These are phyloP conservation scores for Tremella fuciformis DNA, from an alignment of 768 basidiomycete genomes.

Conservation along the genomic window DNA sequence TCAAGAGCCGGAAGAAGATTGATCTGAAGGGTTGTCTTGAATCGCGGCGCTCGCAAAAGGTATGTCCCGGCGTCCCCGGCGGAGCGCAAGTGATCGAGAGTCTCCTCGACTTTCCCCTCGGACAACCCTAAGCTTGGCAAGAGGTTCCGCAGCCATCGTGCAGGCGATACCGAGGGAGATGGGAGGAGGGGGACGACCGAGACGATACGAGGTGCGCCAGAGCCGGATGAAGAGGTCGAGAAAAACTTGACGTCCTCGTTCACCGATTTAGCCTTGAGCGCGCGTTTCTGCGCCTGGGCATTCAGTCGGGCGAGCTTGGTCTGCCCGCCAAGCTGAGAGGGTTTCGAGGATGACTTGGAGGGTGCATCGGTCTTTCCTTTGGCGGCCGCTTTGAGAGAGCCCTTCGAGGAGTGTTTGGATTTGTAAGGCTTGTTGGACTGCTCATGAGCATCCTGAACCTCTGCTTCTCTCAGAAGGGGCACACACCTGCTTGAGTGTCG, in stretches of 20 bases:
- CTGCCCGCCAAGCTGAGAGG: background rate
- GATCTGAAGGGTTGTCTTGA: constrained; percentile 88
- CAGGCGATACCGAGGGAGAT: constrained; percentile 59
- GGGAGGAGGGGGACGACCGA: constrained; percentile 78
- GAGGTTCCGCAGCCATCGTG: constrained; percentile 60
- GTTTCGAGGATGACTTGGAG: background rate
- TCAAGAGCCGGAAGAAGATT: constrained; percentile 68
- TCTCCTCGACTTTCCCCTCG: constrained; percentile 46
- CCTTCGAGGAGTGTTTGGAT: constrained; percentile 83
- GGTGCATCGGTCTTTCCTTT: constrained; percentile 61
- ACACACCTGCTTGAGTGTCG: constrained; percentile 79
- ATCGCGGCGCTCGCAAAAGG: constrained; percentile 69
- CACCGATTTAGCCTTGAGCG: constrained; percentile 74
- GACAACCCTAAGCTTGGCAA: constrained; percentile 62
- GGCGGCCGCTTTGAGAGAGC: constrained; percentile 73
- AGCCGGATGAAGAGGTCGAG: constrained; percentile 42
- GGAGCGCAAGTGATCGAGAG: background rate
- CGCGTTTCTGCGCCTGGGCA: constrained; percentile 61
- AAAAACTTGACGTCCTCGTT: constrained; percentile 74
- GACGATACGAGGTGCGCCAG: constrained; percentile 68
- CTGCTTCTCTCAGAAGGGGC: constrained; percentile 1
- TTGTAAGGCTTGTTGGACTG: constrained; percentile 91
- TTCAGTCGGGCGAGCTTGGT: constrained; percentile 44
- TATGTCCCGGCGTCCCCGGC: constrained; percentile 12
- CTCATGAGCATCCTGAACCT: background rate